Percentiles rank a stretch among this genome's conserved stretches.
Conservation (phyloP, 768 basidiomycete species). For the Rhizopogon roseolus region DNA sequence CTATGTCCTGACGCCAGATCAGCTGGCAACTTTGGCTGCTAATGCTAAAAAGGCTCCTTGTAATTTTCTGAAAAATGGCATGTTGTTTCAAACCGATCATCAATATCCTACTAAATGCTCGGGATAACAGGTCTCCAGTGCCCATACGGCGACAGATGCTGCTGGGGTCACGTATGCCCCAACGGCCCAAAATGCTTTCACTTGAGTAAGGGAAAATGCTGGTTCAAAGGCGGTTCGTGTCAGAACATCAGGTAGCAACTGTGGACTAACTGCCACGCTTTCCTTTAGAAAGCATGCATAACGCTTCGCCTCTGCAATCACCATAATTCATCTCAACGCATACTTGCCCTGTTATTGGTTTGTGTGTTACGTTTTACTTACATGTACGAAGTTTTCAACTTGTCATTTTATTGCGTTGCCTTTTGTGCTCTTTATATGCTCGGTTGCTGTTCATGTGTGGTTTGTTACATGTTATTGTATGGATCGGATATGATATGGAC, state of each 20-base stretch:
- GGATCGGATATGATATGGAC: conserved; percentile 1
- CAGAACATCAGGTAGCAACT: neutral
- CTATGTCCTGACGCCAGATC: conserved; percentile 66
- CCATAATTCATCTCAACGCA: conserved; percentile 15
- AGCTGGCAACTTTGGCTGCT: conserved; percentile 62
- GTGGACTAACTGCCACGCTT: neutral
- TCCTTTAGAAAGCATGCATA: conserved; percentile 37
- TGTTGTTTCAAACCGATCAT: conserved; percentile 4
- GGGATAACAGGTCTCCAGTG: conserved; percentile 53
- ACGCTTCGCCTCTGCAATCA: conserved; percentile 11
- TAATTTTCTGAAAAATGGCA: conserved; percentile 79
- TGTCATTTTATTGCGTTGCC: conserved; percentile 4
- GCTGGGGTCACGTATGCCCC: conserved; percentile 83
- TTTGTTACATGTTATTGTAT: conserved; percentile 7
- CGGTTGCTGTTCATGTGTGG: conserved; percentile 21
- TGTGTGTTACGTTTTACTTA: conserved; percentile 12
- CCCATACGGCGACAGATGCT: conserved; percentile 71
- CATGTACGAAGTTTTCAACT: conserved; percentile 18
- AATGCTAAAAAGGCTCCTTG: conserved; percentile 86
- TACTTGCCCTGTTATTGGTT: conserved; percentile 13
- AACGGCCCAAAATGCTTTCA: conserved; percentile 69
- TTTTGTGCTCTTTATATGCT: conserved; percentile 1
- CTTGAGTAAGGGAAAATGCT: conserved; percentile 76
- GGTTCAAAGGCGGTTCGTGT: conserved; percentile 72
- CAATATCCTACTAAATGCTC: conserved; percentile 3